Base-by-base conservation (phyloP, 1,139 yeast species). In the Yamadazyma atlantica region DNA sequence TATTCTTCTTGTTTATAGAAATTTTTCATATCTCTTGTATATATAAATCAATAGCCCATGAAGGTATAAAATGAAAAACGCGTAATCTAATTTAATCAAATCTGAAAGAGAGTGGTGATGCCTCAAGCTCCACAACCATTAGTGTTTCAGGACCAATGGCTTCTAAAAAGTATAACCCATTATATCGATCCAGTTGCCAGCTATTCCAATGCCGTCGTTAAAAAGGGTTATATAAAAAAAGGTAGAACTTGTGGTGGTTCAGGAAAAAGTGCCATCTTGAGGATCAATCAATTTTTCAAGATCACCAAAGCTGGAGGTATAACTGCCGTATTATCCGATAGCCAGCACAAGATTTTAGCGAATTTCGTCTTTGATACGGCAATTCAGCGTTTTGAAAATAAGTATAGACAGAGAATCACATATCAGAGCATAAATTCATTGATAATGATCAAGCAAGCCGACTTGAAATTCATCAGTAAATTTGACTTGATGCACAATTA, bases 241-340 rank as follows among this genome's bases (percentile, higher is more conserved):
- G 40, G 36, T 3, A 28, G 13, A 16, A n/a, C 16, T 8, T 16
- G 10, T 10, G 16, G 21, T 14, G 21, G 30, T 9, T 14, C 30
- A 8, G 9, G 16, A 12, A 41, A 35, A 23, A 30, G 39, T 25
- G 62, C 72, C 1, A 45, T 67, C 1, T 45, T 62, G n/a, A 49
- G 70, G 35, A 55, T 67, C 18, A 47, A 50, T 35, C 50, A 49
- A 29, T 62, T 62, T 36, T 40, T 59, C 13, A 46, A 48, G 29
- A 28, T 39, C 10, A 48, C 54, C 2, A 28, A 42, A 10, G 39
- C 45, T 18, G 57, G 59, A 10, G 63, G 55, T 10, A 38, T 67
- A 2, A 52, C 66, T 4, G 64, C 58, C 1, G 46, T 63, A 2
- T 38, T 66, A n/a, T 53, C 65, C 4, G 75, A 69, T 41, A 46